phyloP scores from a whole-genome alignment of 164 flowering plant genomes.

The Echeveria elegans region DNA sequence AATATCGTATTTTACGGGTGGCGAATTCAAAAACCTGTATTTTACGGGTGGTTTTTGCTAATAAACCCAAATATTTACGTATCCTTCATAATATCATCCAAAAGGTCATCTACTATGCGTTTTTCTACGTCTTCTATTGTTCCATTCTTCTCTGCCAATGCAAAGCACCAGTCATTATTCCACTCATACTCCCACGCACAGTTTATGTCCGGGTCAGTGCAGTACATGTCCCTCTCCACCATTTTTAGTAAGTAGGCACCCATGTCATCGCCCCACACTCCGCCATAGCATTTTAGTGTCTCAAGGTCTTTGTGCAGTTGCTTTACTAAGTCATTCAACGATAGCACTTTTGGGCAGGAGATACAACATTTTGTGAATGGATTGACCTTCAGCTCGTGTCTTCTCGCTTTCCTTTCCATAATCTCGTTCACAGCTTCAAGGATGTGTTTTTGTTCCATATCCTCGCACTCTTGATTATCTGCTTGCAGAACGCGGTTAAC shows the following conservation, averaged over 20 bases:
- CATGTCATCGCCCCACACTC: slow-evolving; percentile 22
- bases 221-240: slow-evolving; percentile 48
- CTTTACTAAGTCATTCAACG: slow-evolving; percentile 61
- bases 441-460: slow-evolving; percentile 32
- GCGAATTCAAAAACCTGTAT: too few relatives aligned
- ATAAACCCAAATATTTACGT: too few relatives aligned
- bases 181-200: slow-evolving; percentile 88
- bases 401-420: slow-evolving; percentile 67
- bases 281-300: slow-evolving; percentile 26
- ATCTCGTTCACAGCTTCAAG: slow-evolving; percentile 63
- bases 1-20: too few relatives aligned
- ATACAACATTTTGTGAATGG: slow-evolving; percentile 23
- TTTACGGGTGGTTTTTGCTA: too few relatives aligned
- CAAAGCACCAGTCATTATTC: slow-evolving; percentile 28
- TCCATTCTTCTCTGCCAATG: slow-evolving; percentile 42
- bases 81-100: slow-evolving; percentile 49
- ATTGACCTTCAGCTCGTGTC: slow-evolving; percentile 36
- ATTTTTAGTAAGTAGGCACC: slow-evolving; percentile 39
- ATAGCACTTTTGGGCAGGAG: slow-evolving; percentile 19
- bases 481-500: slow-evolving; percentile 34
- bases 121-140: slow-evolving; percentile 56
- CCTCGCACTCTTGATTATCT: slow-evolving; percentile 19
- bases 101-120: slow-evolving; percentile 40
- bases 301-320: slow-evolving; percentile 48
- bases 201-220: slow-evolving; percentile 41